Evolutionary conservation across 1,284 basidiomycete genomes (phyloP).

Genomic region (Ustilago esculenta): DNA sequence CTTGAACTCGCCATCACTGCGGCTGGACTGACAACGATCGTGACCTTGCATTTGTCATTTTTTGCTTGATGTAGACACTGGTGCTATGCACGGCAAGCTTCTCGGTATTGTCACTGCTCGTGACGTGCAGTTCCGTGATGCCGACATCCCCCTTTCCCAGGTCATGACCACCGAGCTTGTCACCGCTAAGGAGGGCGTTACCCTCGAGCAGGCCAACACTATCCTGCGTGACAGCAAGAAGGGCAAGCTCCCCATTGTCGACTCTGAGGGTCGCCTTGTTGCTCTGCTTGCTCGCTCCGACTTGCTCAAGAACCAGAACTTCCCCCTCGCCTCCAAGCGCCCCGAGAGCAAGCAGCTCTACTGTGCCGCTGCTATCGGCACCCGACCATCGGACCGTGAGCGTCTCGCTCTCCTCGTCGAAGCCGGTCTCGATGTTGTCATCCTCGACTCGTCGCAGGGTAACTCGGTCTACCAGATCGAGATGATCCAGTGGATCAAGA

Average conservation of each 20-base stretch:
- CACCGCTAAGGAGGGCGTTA: constrained; percentile 68
- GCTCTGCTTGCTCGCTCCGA: constrained; percentile 77
- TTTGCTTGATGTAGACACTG: constrained; percentile 76
- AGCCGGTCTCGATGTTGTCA: constrained; percentile 93
- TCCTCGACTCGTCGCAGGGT: constrained; percentile 95
- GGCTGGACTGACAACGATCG: too few relatives aligned
- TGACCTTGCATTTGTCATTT: not conserved
- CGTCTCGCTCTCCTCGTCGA: constrained; percentile 87
- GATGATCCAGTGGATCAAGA: constrained; percentile 94
- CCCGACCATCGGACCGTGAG: constrained; percentile 86
- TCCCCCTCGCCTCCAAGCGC: constrained; percentile 91
- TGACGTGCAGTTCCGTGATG: constrained; percentile 91
- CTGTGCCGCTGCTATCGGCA: constrained; percentile 96
- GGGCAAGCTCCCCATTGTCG: constrained; percentile 81
- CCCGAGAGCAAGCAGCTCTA: constrained; percentile 94
- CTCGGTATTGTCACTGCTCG: constrained; percentile 96
- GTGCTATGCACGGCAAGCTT: constrained; percentile 85
- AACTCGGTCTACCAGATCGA: constrained; percentile 94
- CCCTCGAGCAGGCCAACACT: constrained; percentile 89
- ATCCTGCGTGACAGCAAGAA: constrained; percentile 97
- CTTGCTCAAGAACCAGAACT: constrained; percentile 97
- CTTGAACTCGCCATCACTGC: too few relatives aligned
- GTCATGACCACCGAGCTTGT: constrained; percentile 79
- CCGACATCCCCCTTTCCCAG: constrained; percentile 76
- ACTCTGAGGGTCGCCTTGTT: constrained; percentile 58